Conservation (phyloP, 805 yeast species). For the Wickerhamomyces ciferrii region DNA sequence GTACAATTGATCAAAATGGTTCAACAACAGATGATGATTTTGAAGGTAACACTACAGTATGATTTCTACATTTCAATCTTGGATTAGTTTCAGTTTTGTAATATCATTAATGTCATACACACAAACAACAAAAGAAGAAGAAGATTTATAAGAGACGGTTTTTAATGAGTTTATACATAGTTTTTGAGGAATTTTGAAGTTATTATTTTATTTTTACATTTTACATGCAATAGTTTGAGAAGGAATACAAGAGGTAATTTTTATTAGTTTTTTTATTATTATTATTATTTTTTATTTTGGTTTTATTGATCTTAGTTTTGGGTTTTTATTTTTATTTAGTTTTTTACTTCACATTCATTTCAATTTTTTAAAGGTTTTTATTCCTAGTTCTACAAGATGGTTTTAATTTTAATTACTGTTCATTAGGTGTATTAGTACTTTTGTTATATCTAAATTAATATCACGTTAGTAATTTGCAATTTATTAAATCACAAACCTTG, state of each 20-base stretch:
- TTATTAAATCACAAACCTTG: background rate
- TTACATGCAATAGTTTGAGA: background rate
- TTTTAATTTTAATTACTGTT: background rate
- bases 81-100: too few relatives aligned
- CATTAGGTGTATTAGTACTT: background rate
- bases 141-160: background rate
- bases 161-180: background rate
- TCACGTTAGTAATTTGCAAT: background rate
- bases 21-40: constrained; percentile 4
- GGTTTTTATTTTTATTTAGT: background rate
- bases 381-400: background rate
- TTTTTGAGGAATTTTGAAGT: background rate
- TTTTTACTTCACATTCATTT: background rate
- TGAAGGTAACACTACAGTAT: constrained; percentile 3
- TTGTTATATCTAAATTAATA: background rate
- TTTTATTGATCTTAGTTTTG: background rate
- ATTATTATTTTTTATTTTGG: background rate
- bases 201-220: background rate
- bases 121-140: too few relatives aligned
- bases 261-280: background rate
- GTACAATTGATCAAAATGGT: background rate
- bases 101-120: too few relatives aligned
- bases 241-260: background rate
- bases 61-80: too few relatives aligned
- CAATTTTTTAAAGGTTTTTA: background rate